Base-by-base conservation (phyloP, 192 early-diverging fungal species). In the Backusella liffmaniae region DNA sequence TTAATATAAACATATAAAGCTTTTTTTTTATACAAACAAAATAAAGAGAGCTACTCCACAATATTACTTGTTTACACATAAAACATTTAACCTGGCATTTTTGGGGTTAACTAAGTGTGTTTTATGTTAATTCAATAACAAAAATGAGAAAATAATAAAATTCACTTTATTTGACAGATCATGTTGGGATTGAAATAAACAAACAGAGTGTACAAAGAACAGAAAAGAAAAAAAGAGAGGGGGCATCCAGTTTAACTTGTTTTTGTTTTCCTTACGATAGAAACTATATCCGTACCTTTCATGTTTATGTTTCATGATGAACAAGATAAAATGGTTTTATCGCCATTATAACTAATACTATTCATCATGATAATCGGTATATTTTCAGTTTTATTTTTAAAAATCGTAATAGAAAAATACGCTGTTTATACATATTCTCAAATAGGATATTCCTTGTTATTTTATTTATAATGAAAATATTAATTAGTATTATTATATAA, bases 1-100 rank as follows among this genome's bases (percentile, higher is more conserved):
- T 56, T 56, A 56, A 56, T 56, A 56, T 56, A 56, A 56, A 56
- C 51, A 21, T 56, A 56, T 56, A 56, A n/a, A 56, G 51, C 51
- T 53, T 21, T 53, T 21, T 16, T 16, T 44, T 5, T 16, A 16
- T 16, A 16, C 21, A 56, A 56, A 56, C 21, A 56, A 56, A n/a
- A 56, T 21, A 56, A 23, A 56, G 18, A 56, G 53, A 56, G 18
- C 1, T 56, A 56, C 53, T 21, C 53, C 53, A 56, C 53, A 56
- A 9, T 9, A n/a, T 44, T 16, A 16, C 37, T 39, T 39, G 10
- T 16, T 44, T 16, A 13, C 15, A 44, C 15, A 4, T 44, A 5
- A 44, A 44, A 44, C 42, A 16, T 44, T 4, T 44, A 44, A 13
- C 12, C 12, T 44, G 42, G 13, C 42, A 44, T 44, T 5, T 44